A percentile compares a stretch with the other conserved stretches of the same genome.
Evolutionary conservation across 2,329 filamentous ascomycete species (phyloP).

Genomic region (Aspergillus quadrilineatus): DNA sequence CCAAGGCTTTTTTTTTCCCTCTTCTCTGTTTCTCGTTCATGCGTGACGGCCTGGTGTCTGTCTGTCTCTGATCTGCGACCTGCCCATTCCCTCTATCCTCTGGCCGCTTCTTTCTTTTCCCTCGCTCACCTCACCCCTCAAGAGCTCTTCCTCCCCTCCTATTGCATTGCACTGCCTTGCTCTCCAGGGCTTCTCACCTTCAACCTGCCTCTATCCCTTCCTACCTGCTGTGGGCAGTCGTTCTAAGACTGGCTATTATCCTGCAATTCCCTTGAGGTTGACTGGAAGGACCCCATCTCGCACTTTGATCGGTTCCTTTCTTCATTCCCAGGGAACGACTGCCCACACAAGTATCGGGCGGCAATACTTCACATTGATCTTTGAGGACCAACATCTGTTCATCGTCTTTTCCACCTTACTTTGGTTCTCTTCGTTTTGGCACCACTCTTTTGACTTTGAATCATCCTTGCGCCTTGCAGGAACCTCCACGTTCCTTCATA

Average conservation of each 20-base stretch:
- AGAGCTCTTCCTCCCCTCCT: slow-evolving; percentile 12
- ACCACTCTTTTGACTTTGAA: slow-evolving; percentile 11
- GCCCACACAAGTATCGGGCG: slow-evolving; percentile 28
- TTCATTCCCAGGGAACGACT: slow-evolving; percentile 45
- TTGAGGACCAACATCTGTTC: slow-evolving; percentile 1
- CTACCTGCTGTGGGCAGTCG: slow-evolving; percentile 25
- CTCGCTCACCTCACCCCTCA: slow-evolving; percentile 13
- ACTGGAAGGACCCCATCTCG: slow-evolving; percentile 6
- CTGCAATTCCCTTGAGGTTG: slow-evolving; percentile 15
- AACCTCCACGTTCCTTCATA: slow-evolving; percentile 20
- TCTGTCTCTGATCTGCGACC: slow-evolving; percentile 19
- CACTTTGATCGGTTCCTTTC: slow-evolving; percentile 16
- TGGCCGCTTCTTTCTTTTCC: slow-evolving; percentile 12
- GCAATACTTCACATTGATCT: slow-evolving; percentile 17
- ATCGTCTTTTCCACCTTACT: slow-evolving; percentile 6
- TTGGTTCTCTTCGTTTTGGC: slow-evolving; percentile 7
- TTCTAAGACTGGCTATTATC: slow-evolving; percentile 19
- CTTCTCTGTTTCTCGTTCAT: slow-evolving; percentile 2
- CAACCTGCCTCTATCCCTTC: slow-evolving; percentile 15
- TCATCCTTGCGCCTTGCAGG: slow-evolving; percentile 10
- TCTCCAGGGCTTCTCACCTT: slow-evolving; percentile 16
- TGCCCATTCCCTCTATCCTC: slow-evolving; percentile 13
- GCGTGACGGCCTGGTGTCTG: slow-evolving; percentile 16
- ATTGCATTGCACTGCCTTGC: slow-evolving; percentile 4
- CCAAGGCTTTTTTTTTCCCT: neutral